phyloP scores from a whole-genome alignment of 441 rosid genomes.

The Bocquillonia castaneifolia region DNA sequence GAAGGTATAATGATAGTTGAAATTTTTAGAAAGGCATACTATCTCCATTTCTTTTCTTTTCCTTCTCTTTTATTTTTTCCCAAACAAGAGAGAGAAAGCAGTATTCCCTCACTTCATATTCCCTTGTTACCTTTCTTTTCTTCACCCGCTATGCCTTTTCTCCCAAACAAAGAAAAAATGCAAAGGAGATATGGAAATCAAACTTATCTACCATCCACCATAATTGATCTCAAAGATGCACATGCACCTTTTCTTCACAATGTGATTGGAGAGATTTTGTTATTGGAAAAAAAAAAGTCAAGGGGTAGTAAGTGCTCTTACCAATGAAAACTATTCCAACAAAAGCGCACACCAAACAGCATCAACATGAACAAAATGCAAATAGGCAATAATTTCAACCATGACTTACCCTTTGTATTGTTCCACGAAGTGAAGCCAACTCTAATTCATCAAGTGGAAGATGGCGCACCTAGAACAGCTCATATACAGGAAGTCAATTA shows the following conservation, averaged over 20 bases:
- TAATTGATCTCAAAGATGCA: background rate
- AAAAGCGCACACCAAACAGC: slow-evolving; percentile 4
- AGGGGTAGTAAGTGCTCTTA: background rate
- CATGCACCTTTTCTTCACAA: background rate
- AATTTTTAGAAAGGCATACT: no score
- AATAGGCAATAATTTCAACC: background rate
- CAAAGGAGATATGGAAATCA: background rate
- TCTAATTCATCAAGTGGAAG: slow-evolving; percentile 97
- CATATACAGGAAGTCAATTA: slow-evolving; percentile 16
- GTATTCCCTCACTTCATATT: no score
- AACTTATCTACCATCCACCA: background rate
- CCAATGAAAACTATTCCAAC: background rate
- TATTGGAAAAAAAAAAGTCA: background rate
- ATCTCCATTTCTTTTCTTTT: no score
- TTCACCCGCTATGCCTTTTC: no score
- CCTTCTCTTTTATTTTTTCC: no score
- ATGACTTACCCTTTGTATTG: slow-evolving; percentile 71
- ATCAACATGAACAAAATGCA: background rate
- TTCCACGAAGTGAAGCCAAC: slow-evolving; percentile 93
- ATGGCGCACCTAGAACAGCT: slow-evolving; percentile 62
- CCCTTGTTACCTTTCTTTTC: no score
- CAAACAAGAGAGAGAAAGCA: no score
- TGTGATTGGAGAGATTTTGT: background rate
- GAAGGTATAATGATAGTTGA: no score
- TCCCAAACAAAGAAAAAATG: no score